Evolutionary conservation across 225 moss, liverwort and hornwort species (phyloP), one percentile per base, ranked within the genome.

Genomic region (Neckera pumila): DNA sequence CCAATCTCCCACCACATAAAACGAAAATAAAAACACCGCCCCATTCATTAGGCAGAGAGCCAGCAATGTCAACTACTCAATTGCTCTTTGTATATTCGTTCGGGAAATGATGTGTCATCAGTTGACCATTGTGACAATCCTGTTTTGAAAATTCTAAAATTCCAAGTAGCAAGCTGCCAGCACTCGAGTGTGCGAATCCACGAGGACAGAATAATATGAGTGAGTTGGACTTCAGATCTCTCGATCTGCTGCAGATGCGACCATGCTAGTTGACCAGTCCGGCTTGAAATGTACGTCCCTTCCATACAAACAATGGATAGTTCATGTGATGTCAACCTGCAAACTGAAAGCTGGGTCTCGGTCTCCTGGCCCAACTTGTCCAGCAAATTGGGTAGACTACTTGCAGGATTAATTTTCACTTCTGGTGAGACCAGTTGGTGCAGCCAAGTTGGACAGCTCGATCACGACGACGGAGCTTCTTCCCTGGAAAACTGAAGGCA

Each of bases 221-320:
- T 13, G 43, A n/a, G 49, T 65, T 79, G 89, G 65, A 83, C 73
- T 89, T 75, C 85, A 49, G 75, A 63, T 63, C 88, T 56, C 59
- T 79, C 19, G 30, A 79, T 42, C 59, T 58, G 11, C 81, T 86
- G 31, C 70, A 79, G 60, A 71, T 57, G 80, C 87, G 74, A 81
- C 74, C 42, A 43, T 20, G 60, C 86, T 51, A 89, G 86, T 91
- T 89, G 89, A 91, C 91, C 89, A 80, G 86, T 84, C 84, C 76
- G n/a, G n/a, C n/a, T n/a, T 69, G 61, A 31, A 47, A 36, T 49
- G 88, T 86, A 90, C 91, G 57, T 47, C 79, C 43, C 69, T 61
- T 73, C 76, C 86, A 86, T 82, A 77, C 77, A 77, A 90, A 88
- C 81, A 90, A 82, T 59, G 74, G 57, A 87, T 81, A 81, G 61